A percentile compares a stretch with the other conserved stretches of the same genome.
Evolutionary conservation across 2,329 filamentous ascomycete species (phyloP).

Genomic region (Truncatella angustata): DNA sequence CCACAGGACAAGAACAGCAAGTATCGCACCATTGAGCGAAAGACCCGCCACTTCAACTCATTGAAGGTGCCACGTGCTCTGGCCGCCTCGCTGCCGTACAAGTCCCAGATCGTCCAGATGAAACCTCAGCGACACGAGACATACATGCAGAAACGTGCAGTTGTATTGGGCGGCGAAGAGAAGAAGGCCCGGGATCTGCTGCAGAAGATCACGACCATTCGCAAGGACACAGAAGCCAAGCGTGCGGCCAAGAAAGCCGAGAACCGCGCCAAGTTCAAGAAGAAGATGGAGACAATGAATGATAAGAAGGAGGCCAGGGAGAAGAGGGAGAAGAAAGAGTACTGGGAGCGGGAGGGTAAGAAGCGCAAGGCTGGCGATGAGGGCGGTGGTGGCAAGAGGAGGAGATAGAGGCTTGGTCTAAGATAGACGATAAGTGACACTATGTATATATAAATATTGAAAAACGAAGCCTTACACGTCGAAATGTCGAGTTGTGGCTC

Average conservation of each 20-base stretch:
- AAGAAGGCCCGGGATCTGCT: slow-evolving; percentile 83
- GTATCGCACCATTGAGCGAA: slow-evolving; percentile 70
- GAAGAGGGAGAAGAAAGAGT: slow-evolving; percentile 89
- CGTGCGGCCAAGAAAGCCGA: slow-evolving; percentile 84
- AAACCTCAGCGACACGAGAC: slow-evolving; percentile 77
- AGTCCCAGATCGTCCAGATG: slow-evolving; percentile 82
- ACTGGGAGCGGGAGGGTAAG: slow-evolving; percentile 87
- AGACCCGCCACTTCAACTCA: slow-evolving; percentile 73
- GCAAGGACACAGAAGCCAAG: slow-evolving; percentile 89
- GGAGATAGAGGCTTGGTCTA: too few relatives aligned
- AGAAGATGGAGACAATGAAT: slow-evolving; percentile 76
- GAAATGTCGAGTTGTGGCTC: too few relatives aligned
- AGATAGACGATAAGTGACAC: too few relatives aligned
- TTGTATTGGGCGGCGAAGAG: slow-evolving; percentile 84
- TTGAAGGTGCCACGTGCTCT: slow-evolving; percentile 75
- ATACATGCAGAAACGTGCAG: slow-evolving; percentile 93
- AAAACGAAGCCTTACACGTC: too few relatives aligned
- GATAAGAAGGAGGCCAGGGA: slow-evolving; percentile 86
- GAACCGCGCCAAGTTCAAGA: slow-evolving; percentile 74
- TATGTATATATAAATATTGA: too few relatives aligned
- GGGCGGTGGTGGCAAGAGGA: slow-evolving; percentile 38
- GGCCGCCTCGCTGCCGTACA: slow-evolving; percentile 84
- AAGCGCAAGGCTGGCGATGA: slow-evolving; percentile 50
- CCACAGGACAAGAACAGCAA: slow-evolving; percentile 81
- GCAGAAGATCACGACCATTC: slow-evolving; percentile 86